Evolutionary conservation across 164 flowering plant genomes (phyloP), one percentile per base, ranked within the genome.

Genomic region (Stephania japonica): DNA sequence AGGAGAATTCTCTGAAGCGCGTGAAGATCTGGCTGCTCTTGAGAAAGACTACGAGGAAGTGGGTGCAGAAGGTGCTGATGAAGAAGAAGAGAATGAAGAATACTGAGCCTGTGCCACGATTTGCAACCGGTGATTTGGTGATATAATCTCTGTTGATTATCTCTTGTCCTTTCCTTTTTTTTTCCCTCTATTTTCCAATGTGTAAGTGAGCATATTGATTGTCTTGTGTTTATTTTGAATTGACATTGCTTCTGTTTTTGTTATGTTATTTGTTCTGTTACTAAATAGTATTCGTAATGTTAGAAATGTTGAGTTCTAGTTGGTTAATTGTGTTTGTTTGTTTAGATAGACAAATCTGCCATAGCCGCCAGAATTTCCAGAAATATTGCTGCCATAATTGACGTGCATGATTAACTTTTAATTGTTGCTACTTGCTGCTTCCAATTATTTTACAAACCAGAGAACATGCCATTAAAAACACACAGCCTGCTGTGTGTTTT

Each of bases 1-100:
- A 80, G 95, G 95, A 62, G 95, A 90, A 72, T 90, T 90, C 79
- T 90, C 94, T 0, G 94, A 90, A 80, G 92, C 94, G 49, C 88
- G 94, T 42, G 94, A 90, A 74, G 95, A 90, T 78, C 80, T 90
- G 72, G 95, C 95, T 73, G 92, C 95, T 23, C 90, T 90, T 5
- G 95, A 89, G 83, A 90, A 85, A 72, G 94, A 90, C 81, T 90
- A 90, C 19, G 92, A 90, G 83, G 94, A 90, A 78, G 92, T 89
- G 42, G 92, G 88, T 1, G 90, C 88, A 16, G 95, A 90, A 71
- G 92, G 85, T 70, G 88, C 41, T 26, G 91, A 84, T 0, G 91
- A 87, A 5, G 92, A 84, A 65, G 91, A 83, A 0, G 94, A 84
- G 23, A 87, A 62, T 12, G 92, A 83, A 24, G 91, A 85, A 43